Conservation (phyloP, 768 basidiomycete species). For the Boletus sp. region DNA sequence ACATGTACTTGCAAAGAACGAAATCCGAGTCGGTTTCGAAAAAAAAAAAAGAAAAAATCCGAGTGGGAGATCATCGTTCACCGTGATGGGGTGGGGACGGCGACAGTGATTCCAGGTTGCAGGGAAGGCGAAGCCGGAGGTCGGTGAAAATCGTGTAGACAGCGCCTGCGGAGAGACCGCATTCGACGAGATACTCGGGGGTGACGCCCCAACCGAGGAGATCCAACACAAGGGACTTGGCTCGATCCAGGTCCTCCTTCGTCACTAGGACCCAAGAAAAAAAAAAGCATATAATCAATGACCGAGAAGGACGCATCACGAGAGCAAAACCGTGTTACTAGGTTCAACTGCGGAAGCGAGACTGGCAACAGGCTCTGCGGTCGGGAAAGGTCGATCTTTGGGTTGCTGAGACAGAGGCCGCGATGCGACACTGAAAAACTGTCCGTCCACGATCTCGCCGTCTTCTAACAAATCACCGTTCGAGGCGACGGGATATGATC, state of each 20-base stretch:
- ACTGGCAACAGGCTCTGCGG: not conserved
- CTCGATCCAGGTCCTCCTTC: constrained; percentile 38
- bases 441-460: constrained; percentile 22
- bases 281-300: not conserved
- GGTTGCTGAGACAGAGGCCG: not conserved
- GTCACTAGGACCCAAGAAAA: constrained; percentile 40
- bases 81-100: not conserved
- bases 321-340: constrained; percentile 6
- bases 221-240: constrained; percentile 49
- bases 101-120: constrained; percentile 1
- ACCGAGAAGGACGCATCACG: not conserved
- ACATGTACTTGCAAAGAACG: not conserved
- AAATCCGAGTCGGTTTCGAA: not conserved
- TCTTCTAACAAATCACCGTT: constrained; percentile 14
- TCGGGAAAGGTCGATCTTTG: not conserved
- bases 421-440: not conserved
- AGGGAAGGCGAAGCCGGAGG: constrained; percentile 38
- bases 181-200: constrained; percentile 46
- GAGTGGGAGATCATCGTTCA: not conserved
- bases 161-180: constrained; percentile 39
- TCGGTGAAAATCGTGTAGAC: constrained; percentile 43
- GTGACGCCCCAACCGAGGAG: constrained; percentile 54
- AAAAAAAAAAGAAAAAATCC: not conserved
- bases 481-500: not conserved
- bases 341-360: not conserved